These are phyloP conservation scores for Croton setiger DNA, from an alignment of 441 rosid genomes.

Conservation along the genomic window DNA sequence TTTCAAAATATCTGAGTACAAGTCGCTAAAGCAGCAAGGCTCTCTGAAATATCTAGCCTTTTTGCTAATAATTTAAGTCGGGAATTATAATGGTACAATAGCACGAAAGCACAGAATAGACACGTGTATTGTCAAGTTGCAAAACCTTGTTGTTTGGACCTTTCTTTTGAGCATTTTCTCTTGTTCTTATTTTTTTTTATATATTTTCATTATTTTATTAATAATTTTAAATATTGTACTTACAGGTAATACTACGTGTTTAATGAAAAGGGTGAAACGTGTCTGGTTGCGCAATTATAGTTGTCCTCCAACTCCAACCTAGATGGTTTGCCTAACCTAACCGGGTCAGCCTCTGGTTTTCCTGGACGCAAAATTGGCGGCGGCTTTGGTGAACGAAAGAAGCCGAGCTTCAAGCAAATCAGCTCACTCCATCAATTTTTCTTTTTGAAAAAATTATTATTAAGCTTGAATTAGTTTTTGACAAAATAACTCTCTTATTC, in stretches of 20 bases:
- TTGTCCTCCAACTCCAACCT: no score
- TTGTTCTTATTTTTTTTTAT: not conserved
- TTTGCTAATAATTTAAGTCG: not conserved
- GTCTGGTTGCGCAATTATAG: not conserved
- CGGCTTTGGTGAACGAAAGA: not conserved
- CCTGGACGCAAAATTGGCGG: not conserved
- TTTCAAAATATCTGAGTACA: slow-evolving; percentile 6
- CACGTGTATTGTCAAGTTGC: not conserved
- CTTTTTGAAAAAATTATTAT: no score
- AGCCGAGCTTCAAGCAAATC: not conserved
- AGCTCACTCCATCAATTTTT: no score
- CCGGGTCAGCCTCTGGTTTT: not conserved
- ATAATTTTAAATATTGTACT: not conserved
- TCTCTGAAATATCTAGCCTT: not conserved
- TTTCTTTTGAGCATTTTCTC: not conserved
- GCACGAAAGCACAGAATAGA: not conserved
- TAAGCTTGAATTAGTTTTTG: no score
- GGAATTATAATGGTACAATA: not conserved
- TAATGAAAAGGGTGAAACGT: not conserved
- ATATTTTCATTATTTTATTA: not conserved
- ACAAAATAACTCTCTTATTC: no score
- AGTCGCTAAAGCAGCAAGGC: not conserved
- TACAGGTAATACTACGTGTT: not conserved
- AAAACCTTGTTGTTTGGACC: no score
- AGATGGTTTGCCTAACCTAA: slow-evolving; percentile 1